Evolutionary conservation across 2,329 filamentous ascomycete genomes (phyloP), one percentile per base, ranked within the genome.

Genomic region (Trematosphaeria pertusa): DNA sequence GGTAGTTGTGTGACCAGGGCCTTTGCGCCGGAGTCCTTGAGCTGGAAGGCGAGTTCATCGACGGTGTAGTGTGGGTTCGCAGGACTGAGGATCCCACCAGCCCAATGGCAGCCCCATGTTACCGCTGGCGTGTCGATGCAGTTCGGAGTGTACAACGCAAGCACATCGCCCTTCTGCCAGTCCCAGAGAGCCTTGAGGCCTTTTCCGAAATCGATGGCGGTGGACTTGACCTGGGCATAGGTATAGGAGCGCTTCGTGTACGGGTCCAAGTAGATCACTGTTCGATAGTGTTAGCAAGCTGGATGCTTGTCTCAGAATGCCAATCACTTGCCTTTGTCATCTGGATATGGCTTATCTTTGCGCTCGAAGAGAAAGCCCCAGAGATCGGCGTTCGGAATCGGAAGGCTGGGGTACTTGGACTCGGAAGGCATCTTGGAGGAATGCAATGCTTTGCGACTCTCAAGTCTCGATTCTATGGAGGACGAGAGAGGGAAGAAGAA

Each of bases 1-100:
- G 84, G 74, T 19, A 81, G 69, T 62, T 96, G 89, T 0, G 92
- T 96, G 19, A 87, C 81, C 6, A 97, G 71, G 0, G 81, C 89
- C 63, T 85, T 89, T 22, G 90, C 89, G 1, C 83, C 81, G 0
- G 87, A 87, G 70, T 95, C 89, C 61, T 84, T 84, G 50, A 97
- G 81, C 74, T 97, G 92, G 63, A 89, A 91, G 4, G 87, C 85
- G 24, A 97, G 80, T 73, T 97, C 93, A 8, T 90, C 84, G 10
- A 82, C 83, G 0, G 89, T 96, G 73, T 96, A 96, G 3, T 86
- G 85, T 15, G 92, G 91, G 65, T 97, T 97, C 2, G 90, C 91
- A 0, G 92, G 91, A n/a, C 87, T 91, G 9, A 90, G 75, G 40
- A 90, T 77, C 21, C 89, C 91, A 35, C 91, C 92, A 0, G 90